Base-by-base conservation (phyloP, 148 eudicot genomes). In the Vaccinium vitisidaea region DNA sequence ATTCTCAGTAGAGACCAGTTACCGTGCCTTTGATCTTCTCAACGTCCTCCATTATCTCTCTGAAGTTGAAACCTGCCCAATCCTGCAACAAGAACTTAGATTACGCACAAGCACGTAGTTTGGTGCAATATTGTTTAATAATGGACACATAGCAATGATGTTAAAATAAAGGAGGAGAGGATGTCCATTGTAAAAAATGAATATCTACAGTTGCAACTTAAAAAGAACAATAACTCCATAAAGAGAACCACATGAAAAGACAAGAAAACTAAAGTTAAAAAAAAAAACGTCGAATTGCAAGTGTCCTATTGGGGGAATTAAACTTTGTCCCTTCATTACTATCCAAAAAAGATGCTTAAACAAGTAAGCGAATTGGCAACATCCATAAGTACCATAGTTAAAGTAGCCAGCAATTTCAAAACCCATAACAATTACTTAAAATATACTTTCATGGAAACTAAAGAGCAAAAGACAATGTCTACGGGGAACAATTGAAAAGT, bases 21-120 rank as follows among this genome's bases (percentile, higher is more conserved):
- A 95, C 98, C 93, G 96, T 95, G 93, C 92, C 92, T 95, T 92
- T 95, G 79, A 92, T 95, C 90, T 93, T 94, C 90, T 97, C 98
- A 84, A 97, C 99, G 58, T 97, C 99, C n/a, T 86, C 89, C 98
- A 97, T 97, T 84, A 97, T 97, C 87, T 88, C 88, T 87, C 94
- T 90, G 86, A 97, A 97, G 89, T 89, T 87, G 82, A 97, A 90
- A 82, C 99, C 98, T 67, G 93, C 94, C 99, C 99, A 97, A 83
- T 97, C 98, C 99, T 97, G 96, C 87, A 85, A 85, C 52, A 84
- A 85, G 77, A 46, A 74, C 52, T 75, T 50, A 39, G 7, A 82
- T 82, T 58, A 86, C 67, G 56, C 73, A 55, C 12, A 48, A 39
- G 53, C n/a, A 85, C 25, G 76, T 12, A 32, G 61, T 82, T 58